phyloP scores from a whole-genome alignment of 345 rosid genomes.

The Rhodamnia rubescens region DNA sequence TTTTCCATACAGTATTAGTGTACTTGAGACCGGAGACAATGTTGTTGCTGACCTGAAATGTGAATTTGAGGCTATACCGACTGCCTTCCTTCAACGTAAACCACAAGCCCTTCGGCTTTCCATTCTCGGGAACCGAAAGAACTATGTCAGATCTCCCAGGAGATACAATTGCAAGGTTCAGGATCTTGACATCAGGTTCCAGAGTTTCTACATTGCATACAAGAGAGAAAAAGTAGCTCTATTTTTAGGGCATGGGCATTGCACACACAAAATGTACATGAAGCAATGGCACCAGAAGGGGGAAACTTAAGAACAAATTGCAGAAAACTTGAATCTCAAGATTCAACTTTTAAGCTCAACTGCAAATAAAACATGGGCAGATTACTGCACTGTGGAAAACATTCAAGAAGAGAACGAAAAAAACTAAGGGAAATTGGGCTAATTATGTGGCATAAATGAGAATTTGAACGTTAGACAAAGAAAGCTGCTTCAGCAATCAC shows the following conservation, averaged over 20 bases:
- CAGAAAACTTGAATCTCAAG: not conserved
- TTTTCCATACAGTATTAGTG: constrained; percentile 73
- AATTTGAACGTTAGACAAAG: not conserved
- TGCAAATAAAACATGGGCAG: not conserved
- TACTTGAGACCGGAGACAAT: constrained; percentile 82
- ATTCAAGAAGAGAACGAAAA: not conserved
- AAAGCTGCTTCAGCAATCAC: constrained; percentile 12
- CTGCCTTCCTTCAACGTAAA: constrained; percentile 88
- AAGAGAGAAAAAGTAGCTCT: not conserved
- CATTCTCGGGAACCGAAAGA: constrained; percentile 50
- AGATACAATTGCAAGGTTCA: constrained; percentile 51
- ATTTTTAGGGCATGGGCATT: not conserved
- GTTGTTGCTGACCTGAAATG: constrained; percentile 75
- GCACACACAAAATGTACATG: not conserved
- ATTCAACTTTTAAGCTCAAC: not conserved
- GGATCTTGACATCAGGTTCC: constrained; percentile 79
- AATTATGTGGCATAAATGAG: not conserved
- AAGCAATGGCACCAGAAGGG: not conserved
- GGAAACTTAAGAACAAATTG: not conserved
- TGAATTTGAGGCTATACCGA: constrained; percentile 53
- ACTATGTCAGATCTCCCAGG: constrained; percentile 64
- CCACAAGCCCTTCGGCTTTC: constrained; percentile 68
- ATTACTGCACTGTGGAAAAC: not conserved
- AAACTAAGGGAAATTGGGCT: not conserved
- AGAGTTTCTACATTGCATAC: constrained; percentile 33